Evolutionary conservation across 768 basidiomycete species (phyloP).

Genomic region (Tephrocybe sp.): DNA sequence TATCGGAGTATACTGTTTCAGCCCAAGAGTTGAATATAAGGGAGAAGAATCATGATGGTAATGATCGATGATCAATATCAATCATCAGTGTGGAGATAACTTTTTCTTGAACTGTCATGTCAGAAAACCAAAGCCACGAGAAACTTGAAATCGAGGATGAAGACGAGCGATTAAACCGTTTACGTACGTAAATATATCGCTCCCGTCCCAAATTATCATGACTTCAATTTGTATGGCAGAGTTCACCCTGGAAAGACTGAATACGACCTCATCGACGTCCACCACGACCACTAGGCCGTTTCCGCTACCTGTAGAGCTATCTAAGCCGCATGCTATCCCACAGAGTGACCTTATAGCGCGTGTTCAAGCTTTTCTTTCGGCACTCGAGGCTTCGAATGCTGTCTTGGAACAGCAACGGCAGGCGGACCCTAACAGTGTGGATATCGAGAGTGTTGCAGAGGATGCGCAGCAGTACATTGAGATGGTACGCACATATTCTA

Average conservation of each 20-base stretch:
- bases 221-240: neutral
- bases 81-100: neutral
- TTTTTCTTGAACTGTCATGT: neutral
- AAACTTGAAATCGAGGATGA: constrained; percentile 13
- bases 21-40: no score
- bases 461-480: constrained; percentile 55
- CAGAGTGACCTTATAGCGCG: constrained; percentile 57
- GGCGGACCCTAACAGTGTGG: constrained; percentile 52
- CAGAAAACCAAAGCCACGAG: constrained; percentile 1
- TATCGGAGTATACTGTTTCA: no score
- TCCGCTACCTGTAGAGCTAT: neutral
- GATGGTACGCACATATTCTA: constrained; percentile 42
- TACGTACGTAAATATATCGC: constrained; percentile 6
- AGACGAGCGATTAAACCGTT: constrained; percentile 9
- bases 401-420: constrained; percentile 39
- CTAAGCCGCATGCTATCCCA: constrained; percentile 26
- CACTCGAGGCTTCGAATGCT: constrained; percentile 62
- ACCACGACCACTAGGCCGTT: neutral
- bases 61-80: no score
- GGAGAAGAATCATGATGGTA: no score
- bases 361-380: constrained; percentile 64
- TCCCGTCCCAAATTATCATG: neutral
- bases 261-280: neutral
- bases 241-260: constrained; percentile 14
- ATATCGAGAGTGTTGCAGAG: constrained; percentile 62